A percentile compares a stretch with the other conserved stretches of the same genome.
Conservation (phyloP, 2,329 filamentous ascomycete genomes). For the Microascus cirrosus region DNA sequence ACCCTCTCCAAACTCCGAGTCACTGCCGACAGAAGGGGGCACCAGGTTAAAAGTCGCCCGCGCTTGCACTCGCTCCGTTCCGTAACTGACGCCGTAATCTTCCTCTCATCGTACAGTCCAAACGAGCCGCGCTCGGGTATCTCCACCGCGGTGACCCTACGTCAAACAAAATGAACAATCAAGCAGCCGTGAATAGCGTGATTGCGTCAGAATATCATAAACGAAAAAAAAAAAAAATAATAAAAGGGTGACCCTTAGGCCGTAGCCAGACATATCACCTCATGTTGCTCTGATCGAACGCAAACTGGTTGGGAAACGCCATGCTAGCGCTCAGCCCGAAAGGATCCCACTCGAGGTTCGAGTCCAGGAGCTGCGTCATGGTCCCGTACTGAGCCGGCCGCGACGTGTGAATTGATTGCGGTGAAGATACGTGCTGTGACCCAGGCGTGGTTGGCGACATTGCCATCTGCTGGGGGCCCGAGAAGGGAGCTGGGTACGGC, state of each 20-base stretch:
- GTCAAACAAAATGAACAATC: no score
- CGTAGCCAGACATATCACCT: slow-evolving; percentile 15
- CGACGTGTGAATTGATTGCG: slow-evolving; percentile 20
- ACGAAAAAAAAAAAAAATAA: background rate
- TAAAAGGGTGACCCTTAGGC: background rate
- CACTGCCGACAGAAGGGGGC: no score
- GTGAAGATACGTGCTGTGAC: slow-evolving; percentile 22
- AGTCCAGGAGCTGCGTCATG: slow-evolving; percentile 54
- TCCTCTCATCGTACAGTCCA: no score
- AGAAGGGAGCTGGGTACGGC: slow-evolving; percentile 50
- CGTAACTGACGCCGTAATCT: no score
- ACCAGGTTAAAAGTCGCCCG: no score
- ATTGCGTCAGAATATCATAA: background rate
- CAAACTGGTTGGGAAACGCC: slow-evolving; percentile 82
- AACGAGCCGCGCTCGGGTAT: no score
- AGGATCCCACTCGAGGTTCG: slow-evolving; percentile 83
- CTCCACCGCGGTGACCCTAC: no score
- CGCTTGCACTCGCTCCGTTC: no score
- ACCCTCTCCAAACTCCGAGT: no score
- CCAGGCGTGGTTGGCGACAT: slow-evolving; percentile 27
- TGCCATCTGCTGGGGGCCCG: slow-evolving; percentile 30
- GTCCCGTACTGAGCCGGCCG: slow-evolving; percentile 41
- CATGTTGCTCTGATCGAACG: slow-evolving; percentile 54
- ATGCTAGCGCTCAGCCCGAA: slow-evolving; percentile 90
- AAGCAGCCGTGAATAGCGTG: background rate